Percentiles rank a stretch among this genome's conserved stretches.
Conservation (phyloP, 495 filamentous ascomycete genomes). For the Penicillium dipodomyicola region DNA sequence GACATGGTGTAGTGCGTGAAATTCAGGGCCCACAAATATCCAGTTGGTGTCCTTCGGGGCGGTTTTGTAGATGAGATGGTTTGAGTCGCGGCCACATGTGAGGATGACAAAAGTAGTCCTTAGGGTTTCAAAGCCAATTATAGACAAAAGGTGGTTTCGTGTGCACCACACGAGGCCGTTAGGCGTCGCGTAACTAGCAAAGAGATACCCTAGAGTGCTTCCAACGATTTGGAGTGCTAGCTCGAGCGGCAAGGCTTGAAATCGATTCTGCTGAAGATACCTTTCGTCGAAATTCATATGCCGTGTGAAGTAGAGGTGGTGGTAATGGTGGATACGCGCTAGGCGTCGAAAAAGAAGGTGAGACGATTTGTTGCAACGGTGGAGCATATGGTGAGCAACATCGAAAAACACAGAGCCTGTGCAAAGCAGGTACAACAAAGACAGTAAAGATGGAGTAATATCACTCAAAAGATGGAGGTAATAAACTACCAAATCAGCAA, state of each 20-base stretch:
- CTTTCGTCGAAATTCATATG: constrained; percentile 19
- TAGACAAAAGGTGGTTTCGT: not conserved
- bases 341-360: constrained; percentile 17
- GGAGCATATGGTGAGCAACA: constrained; percentile 16
- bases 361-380: constrained; percentile 20
- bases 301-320: constrained; percentile 26
- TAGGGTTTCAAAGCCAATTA: not conserved
- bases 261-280: constrained; percentile 17
- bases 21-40: constrained; percentile 23
- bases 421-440: constrained; percentile 10
- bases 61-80: constrained; percentile 17
- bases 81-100: constrained; percentile 19
- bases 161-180: not conserved
- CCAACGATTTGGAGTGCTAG: constrained; percentile 13
- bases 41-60: constrained; percentile 19
- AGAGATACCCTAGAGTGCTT: constrained; percentile 7
- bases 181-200: not conserved
- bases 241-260: constrained; percentile 22
- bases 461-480: too few species aligned
- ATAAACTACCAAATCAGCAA: too few species aligned
- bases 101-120: constrained; percentile 8
- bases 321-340: constrained; percentile 18
- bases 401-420: constrained; percentile 24
- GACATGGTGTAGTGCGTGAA: constrained; percentile 23
- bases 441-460: not conserved